Conservation (phyloP, 2,329 filamentous ascomycete genomes). For the Aspergillus nomiae region DNA sequence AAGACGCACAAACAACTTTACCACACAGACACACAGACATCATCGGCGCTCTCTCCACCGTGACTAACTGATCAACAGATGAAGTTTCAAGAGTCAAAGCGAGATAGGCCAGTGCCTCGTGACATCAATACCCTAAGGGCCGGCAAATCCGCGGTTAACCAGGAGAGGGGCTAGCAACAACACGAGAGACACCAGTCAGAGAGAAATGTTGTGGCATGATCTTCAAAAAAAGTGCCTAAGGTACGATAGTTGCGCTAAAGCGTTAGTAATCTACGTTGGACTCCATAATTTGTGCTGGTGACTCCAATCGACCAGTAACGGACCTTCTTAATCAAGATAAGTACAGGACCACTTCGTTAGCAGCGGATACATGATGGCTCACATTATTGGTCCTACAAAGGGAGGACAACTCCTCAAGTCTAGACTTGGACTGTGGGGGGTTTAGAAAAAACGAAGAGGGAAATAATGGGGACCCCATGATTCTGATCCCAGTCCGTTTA, state of each 20-base stretch:
- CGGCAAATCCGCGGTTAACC: not conserved
- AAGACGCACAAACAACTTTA: not conserved
- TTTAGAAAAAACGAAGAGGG: not conserved
- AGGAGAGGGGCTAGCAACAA: not conserved
- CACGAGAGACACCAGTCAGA: not conserved
- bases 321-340: not conserved
- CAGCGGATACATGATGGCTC: not conserved
- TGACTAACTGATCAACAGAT: not conserved
- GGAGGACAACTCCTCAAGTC: not conserved
- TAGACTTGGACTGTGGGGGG: not conserved
- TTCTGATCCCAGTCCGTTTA: not conserved
- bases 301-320: not conserved
- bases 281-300: not conserved
- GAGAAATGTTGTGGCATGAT: not conserved
- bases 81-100: not conserved
- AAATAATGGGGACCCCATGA: slow-evolving; percentile 2
- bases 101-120: not conserved
- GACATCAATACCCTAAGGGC: not conserved
- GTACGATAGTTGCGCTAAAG: not conserved
- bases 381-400: not conserved
- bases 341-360: slow-evolving; percentile 1
- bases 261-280: not conserved
- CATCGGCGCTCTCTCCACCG: not conserved
- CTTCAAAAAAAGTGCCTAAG: not conserved
- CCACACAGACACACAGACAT: not conserved